Evolutionary conservation across 2,329 filamentous ascomycete genomes (phyloP), one percentile per base, ranked within the genome.

Genomic region (Xylaria sp.): DNA sequence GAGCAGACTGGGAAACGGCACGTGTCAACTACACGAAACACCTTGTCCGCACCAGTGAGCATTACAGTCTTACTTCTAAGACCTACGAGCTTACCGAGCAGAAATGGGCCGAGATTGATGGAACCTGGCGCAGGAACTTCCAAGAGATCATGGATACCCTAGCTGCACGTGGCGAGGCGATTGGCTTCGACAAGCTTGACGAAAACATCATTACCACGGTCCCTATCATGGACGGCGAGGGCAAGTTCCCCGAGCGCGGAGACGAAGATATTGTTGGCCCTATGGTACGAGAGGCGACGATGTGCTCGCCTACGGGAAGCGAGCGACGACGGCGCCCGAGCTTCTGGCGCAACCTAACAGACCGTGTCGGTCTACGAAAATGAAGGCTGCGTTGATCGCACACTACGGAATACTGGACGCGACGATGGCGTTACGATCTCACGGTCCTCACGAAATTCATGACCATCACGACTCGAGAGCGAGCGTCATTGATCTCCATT

Each of bases 201-300:
- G 86, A 89, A 63, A 81, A 86, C 66, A 82, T 90, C 34, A 84
- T 90, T 50, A 88, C 87, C 67, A 88, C 88, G 65, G 88, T 94
- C 71, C 91, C 92, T 0, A 85, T 87, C 30, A 87, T 94, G 73
- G 89, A 92, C 77, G 85, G 90, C 76, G 86, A 92, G 70, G 91
- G 92, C 76, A 97, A 98, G 79, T 98, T 97, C 75, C 94, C 94
- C 27, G 89, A 91, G 74, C 88, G 95, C 36, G 94, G 94, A 61
- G 94, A 97, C 75, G 91, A 94, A 74, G 94, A 97, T 79, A 97
- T 98, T 77, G 93, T 98, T 53, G 94, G 94, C 1, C 94, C 94
- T 6, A 97, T 98, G 94, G 88, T 89, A 73, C 86, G 87, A 12
- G 85, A 88, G 72, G 82, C 83, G 47, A 81, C 83, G 70, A 88